Percentiles rank a stretch among this genome's conserved stretches.
These are phyloP conservation scores for Abrus precatorius DNA, from an alignment of 306 rosid genomes.

Conservation along the genomic window DNA sequence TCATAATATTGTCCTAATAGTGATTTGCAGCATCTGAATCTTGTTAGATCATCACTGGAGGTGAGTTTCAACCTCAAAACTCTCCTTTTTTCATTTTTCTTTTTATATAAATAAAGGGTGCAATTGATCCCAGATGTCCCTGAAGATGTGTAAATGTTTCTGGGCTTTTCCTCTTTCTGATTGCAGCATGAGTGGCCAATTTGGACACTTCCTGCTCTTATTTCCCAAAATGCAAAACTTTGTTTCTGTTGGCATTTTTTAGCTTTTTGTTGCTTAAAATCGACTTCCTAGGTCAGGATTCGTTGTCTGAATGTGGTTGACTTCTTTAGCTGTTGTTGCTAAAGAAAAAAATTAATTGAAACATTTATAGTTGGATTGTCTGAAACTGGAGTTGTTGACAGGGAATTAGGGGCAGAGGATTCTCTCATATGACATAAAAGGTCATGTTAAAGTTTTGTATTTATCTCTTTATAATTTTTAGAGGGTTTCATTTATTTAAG, in stretches of 20 bases:
- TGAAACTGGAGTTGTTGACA: constrained; percentile 39
- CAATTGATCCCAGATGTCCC: constrained; percentile 23
- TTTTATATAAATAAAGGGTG: not conserved
- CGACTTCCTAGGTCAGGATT: not conserved
- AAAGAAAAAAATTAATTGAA: not conserved
- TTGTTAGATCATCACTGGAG: constrained; percentile 44
- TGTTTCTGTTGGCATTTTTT: constrained; percentile 23
- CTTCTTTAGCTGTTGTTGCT: constrained; percentile 28
- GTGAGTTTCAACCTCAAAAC: constrained; percentile 46
- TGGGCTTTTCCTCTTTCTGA: constrained; percentile 14
- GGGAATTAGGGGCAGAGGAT: not conserved
- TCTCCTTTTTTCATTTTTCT: not conserved
- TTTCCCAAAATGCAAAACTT: not conserved
- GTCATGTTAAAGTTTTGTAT: too few species aligned
- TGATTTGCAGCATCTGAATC: constrained; percentile 3
- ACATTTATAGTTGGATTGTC: not conserved
- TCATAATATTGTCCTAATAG: not conserved
- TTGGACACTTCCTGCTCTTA: constrained; percentile 31
- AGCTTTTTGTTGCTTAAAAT: not conserved
- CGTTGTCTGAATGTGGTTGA: constrained; percentile 11
- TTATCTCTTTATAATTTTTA: too few species aligned
- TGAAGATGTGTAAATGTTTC: not conserved
- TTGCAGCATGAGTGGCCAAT: constrained; percentile 12
- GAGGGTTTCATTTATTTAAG: too few species aligned
- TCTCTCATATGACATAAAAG: too few species aligned